A percentile compares a stretch with the other conserved stretches of the same genome.
Evolutionary conservation across 345 rosid species (phyloP).

Genomic region (Ceriops decandra): DNA sequence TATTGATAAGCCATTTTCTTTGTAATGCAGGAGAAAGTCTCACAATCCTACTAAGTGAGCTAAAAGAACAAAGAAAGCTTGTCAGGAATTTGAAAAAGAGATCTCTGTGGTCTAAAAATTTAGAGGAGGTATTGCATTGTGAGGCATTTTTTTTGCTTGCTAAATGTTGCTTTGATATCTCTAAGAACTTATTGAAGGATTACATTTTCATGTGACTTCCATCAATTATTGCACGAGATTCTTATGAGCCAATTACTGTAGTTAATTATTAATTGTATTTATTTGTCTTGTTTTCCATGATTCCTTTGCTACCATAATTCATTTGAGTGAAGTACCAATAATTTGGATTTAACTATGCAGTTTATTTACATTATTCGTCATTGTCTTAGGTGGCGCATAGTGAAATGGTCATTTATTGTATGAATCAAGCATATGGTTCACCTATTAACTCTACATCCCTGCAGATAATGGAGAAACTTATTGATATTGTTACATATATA

Average conservation of each 20-base stretch:
- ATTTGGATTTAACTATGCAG: background rate
- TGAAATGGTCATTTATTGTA: background rate
- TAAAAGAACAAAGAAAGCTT: constrained; percentile 64
- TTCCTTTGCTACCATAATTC: background rate
- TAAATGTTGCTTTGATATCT: background rate
- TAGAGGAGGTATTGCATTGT: constrained; percentile 59
- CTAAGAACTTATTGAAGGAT: background rate
- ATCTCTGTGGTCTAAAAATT: constrained; percentile 82
- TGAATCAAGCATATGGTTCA: background rate
- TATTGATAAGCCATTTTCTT: constrained; percentile 13
- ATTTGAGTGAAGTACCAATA: background rate
- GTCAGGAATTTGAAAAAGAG: constrained; percentile 73
- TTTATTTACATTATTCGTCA: background rate
- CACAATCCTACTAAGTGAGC: constrained; percentile 54
- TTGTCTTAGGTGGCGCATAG: background rate
- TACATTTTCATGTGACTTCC: background rate
- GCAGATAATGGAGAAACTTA: constrained; percentile 73
- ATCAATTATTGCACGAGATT: background rate
- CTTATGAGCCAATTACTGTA: background rate
- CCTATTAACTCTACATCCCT: constrained; percentile 1
- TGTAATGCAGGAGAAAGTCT: constrained; percentile 58
- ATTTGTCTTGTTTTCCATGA: background rate
- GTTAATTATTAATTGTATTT: background rate
- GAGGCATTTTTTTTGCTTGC: background rate
- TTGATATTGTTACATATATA: constrained; percentile 54